Conservation (phyloP, 192 early-diverging fungal species). For the Gonapodya prolifera region DNA sequence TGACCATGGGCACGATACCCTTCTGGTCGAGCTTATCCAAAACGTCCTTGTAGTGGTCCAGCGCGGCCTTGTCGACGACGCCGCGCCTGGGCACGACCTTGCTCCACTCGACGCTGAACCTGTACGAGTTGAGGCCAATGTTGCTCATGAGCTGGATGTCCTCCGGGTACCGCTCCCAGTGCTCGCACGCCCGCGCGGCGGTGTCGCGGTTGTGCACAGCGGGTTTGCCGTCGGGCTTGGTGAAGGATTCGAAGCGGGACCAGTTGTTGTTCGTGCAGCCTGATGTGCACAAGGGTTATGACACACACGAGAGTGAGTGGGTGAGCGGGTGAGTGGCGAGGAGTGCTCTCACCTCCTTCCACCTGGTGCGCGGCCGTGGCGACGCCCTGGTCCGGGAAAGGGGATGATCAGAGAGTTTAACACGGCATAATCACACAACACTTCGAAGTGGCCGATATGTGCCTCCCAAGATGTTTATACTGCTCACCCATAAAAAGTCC, state of each 20-base stretch:
- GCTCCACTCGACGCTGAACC: conserved; percentile 1
- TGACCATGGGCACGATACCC: conserved; percentile 1
- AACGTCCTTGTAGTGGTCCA: not conserved
- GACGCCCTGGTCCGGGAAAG: not conserved
- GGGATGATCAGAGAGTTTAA: not conserved
- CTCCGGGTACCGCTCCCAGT: not conserved
- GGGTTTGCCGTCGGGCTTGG: not conserved
- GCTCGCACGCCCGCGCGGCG: not conserved
- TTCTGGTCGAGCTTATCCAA: not conserved
- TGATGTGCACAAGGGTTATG: not conserved
- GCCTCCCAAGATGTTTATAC: not conserved
- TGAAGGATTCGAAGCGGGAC: not conserved
- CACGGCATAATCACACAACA: not conserved
- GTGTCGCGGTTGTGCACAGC: not conserved
- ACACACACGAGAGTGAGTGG: no score
- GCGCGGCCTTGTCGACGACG: not conserved
- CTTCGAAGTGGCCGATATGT: no score
- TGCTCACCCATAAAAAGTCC: conserved; percentile 3
- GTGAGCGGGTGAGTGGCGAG: not conserved
- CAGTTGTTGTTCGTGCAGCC: conserved; percentile 5
- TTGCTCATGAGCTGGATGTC: not conserved
- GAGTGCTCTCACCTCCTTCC: not conserved
- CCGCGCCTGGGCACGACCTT: not conserved
- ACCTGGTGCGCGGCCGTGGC: conserved; percentile 6
- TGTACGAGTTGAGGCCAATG: not conserved